Base-by-base conservation (phyloP, 2,329 filamentous ascomycete species). In the Plectosphaerella sp. region DNA sequence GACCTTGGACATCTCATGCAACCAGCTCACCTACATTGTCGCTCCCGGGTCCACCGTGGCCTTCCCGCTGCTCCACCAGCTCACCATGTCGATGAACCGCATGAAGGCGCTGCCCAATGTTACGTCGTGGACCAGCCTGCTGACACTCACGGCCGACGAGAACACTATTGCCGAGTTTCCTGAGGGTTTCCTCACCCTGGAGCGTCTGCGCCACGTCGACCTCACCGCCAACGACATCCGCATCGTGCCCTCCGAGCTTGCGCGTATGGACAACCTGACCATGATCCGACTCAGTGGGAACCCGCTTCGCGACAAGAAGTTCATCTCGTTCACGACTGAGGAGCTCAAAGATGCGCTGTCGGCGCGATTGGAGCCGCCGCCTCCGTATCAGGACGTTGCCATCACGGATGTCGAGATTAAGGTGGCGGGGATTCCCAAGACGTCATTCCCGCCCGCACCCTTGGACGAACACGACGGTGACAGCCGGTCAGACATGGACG, bases 201-300 rank as follows among this genome's bases (percentile, higher is more conserved):
- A 78, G 36, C 85, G 82, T 52, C 69, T 97, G 14, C 86, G 85
- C 48, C 87, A 86, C 52, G 88, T 87, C 28, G 91, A 97, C 66
- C 87, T 97, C 58, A 89, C 88, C 1, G 85, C 87, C 59, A 99
- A 99, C 63, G 84, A 94, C 57, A 83, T 99, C 47, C 83, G 83
- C 2, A 75, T 82, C 12, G 68, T 99, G 8, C 89, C 94, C 28
- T 79, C 89, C 0, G 85, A 84, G 57, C 82, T 97, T 53, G 88
- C 87, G 5, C 74, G 82, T 24, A 96, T 97, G 91, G 83, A 90
- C 6, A 84, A 72, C 45, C 72, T 99, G 10, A 79, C 84, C 18
- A 86, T 86, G 64, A 79, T 97, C 42, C 84, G 86, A 5, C 75
- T 99, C 33, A 86, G 85, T 43, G 91, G 91, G n/a, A 99, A 99